Evolutionary conservation across 495 filamentous ascomycete species (phyloP), one percentile per base, ranked within the genome.

Genomic region (Hypoxylon perforatum): DNA sequence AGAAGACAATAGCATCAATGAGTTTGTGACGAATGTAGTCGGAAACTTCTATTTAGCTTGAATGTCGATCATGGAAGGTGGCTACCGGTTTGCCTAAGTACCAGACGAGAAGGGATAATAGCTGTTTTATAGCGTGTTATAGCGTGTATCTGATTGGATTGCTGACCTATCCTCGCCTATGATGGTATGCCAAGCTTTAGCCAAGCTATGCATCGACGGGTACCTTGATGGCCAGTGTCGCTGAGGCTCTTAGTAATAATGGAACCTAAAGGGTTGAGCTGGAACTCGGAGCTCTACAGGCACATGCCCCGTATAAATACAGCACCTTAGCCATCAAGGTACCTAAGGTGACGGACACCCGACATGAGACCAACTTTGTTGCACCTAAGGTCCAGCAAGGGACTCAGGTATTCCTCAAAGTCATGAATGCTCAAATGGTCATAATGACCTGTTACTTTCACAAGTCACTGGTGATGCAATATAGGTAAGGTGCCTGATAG

Each of bases 181-280:
- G 58, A 58, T 58, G 64, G 3, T 52, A 58, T 67, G 57, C 64
- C 64, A 67, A 67, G 64, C 64, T 67, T 62, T 54, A n/a, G 53
- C 52, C 53, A 58, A 68, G 36, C 8, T n/a, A 23, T 46, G 47
- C 52, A 30, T 22, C 30, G 41, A 67, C 39, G 65, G 48, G 54
- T 38, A 68, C 65, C 65, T 68, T 68, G 65, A 68, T 68, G 65
- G 65, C 65, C 65, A 68, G 50, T 63, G 54, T 54, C 38, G 35
- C 46, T 49, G 21, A 45, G 1, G 14, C 48, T 22, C 47, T 67
- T 67, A 63, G 59, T 68, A 63, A 68, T 54, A 45, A 68, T 54
- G 38, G 14, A 38, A 3, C 35, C 14, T 11, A n/a, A 39, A 54
- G 30, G 28, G 36, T n/a, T 28, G 25, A 28, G 25, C 25, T 28